Evolutionary conservation across 768 basidiomycete genomes (phyloP), one percentile per base, ranked within the genome.

Genomic region (Agaricus sinodeliciosus): DNA sequence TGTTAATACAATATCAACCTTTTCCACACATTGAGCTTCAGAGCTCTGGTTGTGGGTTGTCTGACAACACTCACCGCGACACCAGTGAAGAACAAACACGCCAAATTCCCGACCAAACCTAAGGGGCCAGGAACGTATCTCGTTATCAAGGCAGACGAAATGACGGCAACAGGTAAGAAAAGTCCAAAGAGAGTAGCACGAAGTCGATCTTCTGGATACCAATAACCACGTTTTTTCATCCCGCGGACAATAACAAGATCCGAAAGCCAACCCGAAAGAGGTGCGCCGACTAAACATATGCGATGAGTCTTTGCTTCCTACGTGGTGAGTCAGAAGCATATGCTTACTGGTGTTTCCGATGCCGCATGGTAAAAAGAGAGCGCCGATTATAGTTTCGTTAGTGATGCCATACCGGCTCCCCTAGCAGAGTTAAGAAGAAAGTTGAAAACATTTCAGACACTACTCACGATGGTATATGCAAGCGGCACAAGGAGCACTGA

Each of bases 141-240:
- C 11, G 74, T 80, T n/a, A 75, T 60, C 1, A 85, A 57, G 0
- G 84, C 84, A 0, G 71, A 73, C 0, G 67, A 43, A 0, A 79
- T 61, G 2, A 82, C 63, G 1, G 82, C 77, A 1, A 82, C 26
- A 0, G 85, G 87, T 15, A 78, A 35, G 0, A 72, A 65, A 3
- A 72, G 72, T 7, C 80, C 79, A 5, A 72, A 57, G 26, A 80
- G 60, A 2, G 77, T 67, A 1, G 74, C 82, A 1, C 80, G 73
- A 19, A 87, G 71, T 13, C 85, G 77, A 57, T 85, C 87, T 62
- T 89, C 85, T 0, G 85, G 85, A 42, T 79, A 75, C 83, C 81
- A 86, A 3, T 68, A 56, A 2, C 82, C 83, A 16, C 84, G 76
- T 6, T 67, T 62, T 46, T 70, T 66, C 15, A 75, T 74, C 65